Evolutionary conservation across 192 early-diverging fungal genomes (phyloP).

Genomic region (Entomortierella chlamydospora): DNA sequence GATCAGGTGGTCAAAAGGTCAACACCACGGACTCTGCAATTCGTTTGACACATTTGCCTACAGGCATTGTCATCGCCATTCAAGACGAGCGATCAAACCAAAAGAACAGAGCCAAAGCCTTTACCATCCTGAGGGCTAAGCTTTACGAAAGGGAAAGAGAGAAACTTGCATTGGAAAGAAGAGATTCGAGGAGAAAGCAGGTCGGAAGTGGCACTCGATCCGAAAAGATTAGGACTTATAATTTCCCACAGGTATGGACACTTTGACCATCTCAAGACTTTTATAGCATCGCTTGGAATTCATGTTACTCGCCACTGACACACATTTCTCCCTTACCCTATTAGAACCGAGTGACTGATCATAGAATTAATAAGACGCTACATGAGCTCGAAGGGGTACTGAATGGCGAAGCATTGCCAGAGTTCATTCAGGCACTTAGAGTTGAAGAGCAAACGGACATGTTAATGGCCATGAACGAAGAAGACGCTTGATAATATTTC

Average conservation of each 20-base stretch:
- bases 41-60: conserved; percentile 92
- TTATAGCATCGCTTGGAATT: too few relatives aligned
- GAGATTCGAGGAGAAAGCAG: conserved; percentile 71
- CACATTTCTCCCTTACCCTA: not conserved
- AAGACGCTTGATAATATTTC: conserved; percentile 3
- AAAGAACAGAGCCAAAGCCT: conserved; percentile 89
- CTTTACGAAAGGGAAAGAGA: conserved; percentile 79
- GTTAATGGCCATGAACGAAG: conserved; percentile 53
- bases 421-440: conserved; percentile 44
- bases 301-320: too few relatives aligned
- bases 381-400: conserved; percentile 77
- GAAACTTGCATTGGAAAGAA: conserved; percentile 65
- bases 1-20: conserved; percentile 94
- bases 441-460: conserved; percentile 48
- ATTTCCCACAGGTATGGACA: conserved; percentile 73
- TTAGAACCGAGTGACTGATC: conserved; percentile 82
- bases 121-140: conserved; percentile 84
- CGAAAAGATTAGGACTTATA: conserved; percentile 88
- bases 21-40: conserved; percentile 97
- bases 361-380: conserved; percentile 80
- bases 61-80: conserved; percentile 86
- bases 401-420: conserved; percentile 63
- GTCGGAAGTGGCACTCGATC: conserved; percentile 79
- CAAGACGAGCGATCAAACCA: conserved; percentile 96
- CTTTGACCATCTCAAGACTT: not conserved